Conservation (phyloP, 495 filamentous ascomycete species). For the Penicillium daleae region DNA sequence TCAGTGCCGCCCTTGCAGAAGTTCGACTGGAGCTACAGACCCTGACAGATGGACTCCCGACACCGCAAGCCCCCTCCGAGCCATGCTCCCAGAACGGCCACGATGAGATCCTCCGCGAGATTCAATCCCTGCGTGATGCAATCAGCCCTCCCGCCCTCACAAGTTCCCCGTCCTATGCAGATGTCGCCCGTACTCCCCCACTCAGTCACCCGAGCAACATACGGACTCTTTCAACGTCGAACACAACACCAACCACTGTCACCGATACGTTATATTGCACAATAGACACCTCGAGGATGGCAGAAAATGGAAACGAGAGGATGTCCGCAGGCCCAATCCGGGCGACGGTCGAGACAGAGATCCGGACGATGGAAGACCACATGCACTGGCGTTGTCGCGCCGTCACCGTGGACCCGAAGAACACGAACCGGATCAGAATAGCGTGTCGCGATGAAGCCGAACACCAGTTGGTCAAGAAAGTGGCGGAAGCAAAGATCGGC, state of each 20-base stretch:
- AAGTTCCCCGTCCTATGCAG: conserved; percentile 10
- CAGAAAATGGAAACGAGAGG: conserved; percentile 26
- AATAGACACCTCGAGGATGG: conserved; percentile 31
- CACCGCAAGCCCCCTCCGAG: conserved; percentile 17
- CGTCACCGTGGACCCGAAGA: conserved; percentile 30
- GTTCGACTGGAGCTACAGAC: conserved; percentile 19
- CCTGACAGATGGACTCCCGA: conserved; percentile 14
- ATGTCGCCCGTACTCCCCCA: conserved; percentile 29
- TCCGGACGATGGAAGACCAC: conserved; percentile 28
- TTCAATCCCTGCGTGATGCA: conserved; percentile 23
- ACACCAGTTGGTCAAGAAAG: conserved; percentile 33
- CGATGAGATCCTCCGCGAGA: conserved; percentile 28
- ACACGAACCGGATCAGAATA: conserved; percentile 31
- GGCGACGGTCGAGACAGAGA: conserved; percentile 33
- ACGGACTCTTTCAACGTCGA: conserved; percentile 19
- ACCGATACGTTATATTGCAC: conserved; percentile 32
- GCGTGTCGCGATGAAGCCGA: conserved; percentile 15
- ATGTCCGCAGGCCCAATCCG: conserved; percentile 30
- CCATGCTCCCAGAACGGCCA: conserved; percentile 13
- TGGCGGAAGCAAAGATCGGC: conserved; percentile 28
- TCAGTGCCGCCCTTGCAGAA: conserved; percentile 15
- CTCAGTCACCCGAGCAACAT: conserved; percentile 27
- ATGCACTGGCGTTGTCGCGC: conserved; percentile 34
- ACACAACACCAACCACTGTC: conserved; percentile 16
- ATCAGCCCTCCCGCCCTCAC: conserved; percentile 18